phyloP scores from a whole-genome alignment of 805 yeast species.

The Yarrowia deformans region DNA sequence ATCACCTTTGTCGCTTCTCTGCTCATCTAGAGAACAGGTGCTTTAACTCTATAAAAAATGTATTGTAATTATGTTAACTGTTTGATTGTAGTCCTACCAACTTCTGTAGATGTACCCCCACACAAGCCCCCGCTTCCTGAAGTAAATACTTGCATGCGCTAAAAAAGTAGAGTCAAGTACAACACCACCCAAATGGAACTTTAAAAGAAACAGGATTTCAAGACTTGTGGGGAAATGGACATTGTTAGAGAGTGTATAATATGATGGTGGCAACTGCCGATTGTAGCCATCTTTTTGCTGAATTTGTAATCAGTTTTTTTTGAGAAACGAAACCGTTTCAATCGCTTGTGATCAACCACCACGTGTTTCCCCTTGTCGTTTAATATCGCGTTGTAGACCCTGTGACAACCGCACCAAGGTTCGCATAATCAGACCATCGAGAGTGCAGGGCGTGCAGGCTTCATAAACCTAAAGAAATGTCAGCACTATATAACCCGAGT shows the following conservation, averaged over 20 bases:
- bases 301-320: too few relatives aligned
- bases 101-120: too few relatives aligned
- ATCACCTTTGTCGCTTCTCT: constrained; percentile 3
- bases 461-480: neutral
- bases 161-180: constrained; percentile 5
- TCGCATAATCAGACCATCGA: constrained; percentile 31
- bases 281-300: too few relatives aligned
- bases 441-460: constrained; percentile 1
- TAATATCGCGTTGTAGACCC: neutral
- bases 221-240: neutral
- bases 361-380: neutral
- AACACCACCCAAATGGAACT: constrained; percentile 9
- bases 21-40: neutral
- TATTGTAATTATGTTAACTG: neutral
- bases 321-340: neutral
- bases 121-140: neutral
- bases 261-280: too few relatives aligned
- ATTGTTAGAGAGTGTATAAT: too few relatives aligned
- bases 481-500: neutral
- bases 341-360: neutral
- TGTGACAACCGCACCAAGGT: constrained; percentile 1
- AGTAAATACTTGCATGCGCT: neutral
- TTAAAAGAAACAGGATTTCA: neutral
- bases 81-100: neutral
- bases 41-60: neutral